These are phyloP conservation scores for Nigrospora sphaerica DNA, from an alignment of 2,329 filamentous ascomycete genomes.

Conservation along the genomic window DNA sequence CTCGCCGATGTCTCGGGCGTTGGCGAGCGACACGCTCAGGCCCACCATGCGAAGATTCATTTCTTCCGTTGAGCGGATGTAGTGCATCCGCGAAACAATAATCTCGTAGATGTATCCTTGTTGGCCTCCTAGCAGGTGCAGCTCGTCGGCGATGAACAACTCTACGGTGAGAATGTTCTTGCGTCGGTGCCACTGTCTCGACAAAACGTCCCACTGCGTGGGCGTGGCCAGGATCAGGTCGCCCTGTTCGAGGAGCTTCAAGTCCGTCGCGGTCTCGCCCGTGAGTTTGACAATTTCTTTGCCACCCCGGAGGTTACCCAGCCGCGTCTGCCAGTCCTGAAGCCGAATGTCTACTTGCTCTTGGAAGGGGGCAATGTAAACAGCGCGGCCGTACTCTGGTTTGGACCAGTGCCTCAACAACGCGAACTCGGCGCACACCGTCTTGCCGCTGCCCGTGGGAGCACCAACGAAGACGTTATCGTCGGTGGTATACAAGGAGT, in stretches of 20 bases:
- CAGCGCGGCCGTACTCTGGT: slow-evolving; percentile 64
- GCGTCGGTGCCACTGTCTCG: slow-evolving; percentile 89
- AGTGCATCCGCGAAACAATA: slow-evolving; percentile 95
- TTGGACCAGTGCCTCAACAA: slow-evolving; percentile 82
- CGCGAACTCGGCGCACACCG: slow-evolving; percentile 91
- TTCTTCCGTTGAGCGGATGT: slow-evolving; percentile 84
- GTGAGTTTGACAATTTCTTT: slow-evolving; percentile 91
- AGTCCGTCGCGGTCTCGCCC: slow-evolving; percentile 83
- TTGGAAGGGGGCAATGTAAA: slow-evolving; percentile 93
- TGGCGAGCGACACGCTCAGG: slow-evolving; percentile 84
- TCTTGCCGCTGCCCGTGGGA: slow-evolving; percentile 94
- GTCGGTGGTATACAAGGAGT: slow-evolving; percentile 82
- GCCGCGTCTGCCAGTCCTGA: slow-evolving; percentile 77
- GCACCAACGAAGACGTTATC: slow-evolving; percentile 91
- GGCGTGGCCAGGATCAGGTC: slow-evolving; percentile 92
- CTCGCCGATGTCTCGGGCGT: slow-evolving; percentile 88
- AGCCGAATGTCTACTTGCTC: slow-evolving; percentile 79
- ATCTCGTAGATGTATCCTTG: slow-evolving; percentile 90
- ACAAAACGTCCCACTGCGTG: slow-evolving; percentile 90
- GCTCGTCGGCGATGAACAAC: slow-evolving; percentile 88
- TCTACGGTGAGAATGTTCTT: slow-evolving; percentile 91
- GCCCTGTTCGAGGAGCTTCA: slow-evolving; percentile 79
- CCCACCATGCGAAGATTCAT: slow-evolving; percentile 81
- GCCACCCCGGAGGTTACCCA: slow-evolving; percentile 66
- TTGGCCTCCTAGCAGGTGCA: slow-evolving; percentile 85